Evolutionary conservation across 805 yeast genomes (phyloP).

Genomic region (Hanseniaspora lindneri): DNA sequence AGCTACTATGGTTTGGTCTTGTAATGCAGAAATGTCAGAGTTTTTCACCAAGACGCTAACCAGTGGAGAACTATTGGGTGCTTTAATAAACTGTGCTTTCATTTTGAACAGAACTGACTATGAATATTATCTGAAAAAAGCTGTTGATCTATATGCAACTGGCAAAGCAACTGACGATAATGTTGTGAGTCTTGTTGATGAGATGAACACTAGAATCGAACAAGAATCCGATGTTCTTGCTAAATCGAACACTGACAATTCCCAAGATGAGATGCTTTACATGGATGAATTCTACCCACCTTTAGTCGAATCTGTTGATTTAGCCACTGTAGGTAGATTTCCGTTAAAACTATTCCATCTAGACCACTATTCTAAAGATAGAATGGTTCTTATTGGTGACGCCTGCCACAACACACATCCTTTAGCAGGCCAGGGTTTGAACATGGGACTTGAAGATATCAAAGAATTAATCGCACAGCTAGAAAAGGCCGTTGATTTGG

Average conservation of each 20-base stretch:
- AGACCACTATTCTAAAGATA: constrained; percentile 69
- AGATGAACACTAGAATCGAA: constrained; percentile 57
- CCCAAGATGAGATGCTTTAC: constrained; percentile 30
- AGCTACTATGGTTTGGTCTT: constrained; percentile 92
- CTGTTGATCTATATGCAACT: constrained; percentile 21
- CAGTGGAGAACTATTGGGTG: constrained; percentile 50
- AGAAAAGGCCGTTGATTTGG: constrained; percentile 60
- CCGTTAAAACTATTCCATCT: constrained; percentile 85
- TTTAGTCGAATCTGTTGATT: constrained; percentile 45
- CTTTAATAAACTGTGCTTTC: constrained; percentile 75
- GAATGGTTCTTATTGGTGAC: constrained; percentile 92
- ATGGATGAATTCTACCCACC: constrained; percentile 58
- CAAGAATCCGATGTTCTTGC: constrained; percentile 24
- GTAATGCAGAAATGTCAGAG: constrained; percentile 63
- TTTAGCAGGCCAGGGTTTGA: constrained; percentile 92
- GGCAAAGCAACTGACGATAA: constrained; percentile 30
- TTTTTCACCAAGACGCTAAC: constrained; percentile 39
- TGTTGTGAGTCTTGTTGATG: constrained; percentile 42
- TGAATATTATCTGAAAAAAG: constrained; percentile 39
- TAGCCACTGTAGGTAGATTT: constrained; percentile 67
- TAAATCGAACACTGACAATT: constrained; percentile 23
- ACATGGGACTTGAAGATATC: constrained; percentile 95
- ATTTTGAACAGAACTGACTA: constrained; percentile 68
- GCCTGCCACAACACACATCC: constrained; percentile 98
- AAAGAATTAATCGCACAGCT: constrained; percentile 55